phyloP scores from a whole-genome alignment of 116 monocot genomes.

The Cymodocea nodosa region DNA sequence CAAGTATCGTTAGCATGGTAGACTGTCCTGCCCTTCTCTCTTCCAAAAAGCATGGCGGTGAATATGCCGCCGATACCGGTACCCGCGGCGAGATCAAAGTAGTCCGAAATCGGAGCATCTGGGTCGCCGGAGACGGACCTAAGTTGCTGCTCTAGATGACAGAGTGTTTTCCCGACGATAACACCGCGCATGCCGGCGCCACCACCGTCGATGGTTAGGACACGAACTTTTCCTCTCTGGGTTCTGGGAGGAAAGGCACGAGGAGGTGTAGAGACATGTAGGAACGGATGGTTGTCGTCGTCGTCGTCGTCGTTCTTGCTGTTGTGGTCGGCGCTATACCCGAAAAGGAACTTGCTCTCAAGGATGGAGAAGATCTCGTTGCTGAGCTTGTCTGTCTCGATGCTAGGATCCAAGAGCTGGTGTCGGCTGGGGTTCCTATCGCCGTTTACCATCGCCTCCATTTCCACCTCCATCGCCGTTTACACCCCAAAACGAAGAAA shows the following conservation, averaged over 20 bases:
- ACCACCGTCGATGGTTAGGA: conserved; percentile 12
- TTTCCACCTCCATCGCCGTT: background rate
- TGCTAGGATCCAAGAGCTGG: conserved; percentile 21
- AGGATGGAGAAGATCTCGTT: conserved; percentile 82
- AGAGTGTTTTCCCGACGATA: conserved; percentile 44
- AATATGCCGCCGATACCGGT: conserved; percentile 72
- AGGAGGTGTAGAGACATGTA: background rate
- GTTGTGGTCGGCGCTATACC: conserved; percentile 11
- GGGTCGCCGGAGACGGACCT: conserved; percentile 43
- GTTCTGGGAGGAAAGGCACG: background rate
- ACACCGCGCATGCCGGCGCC: conserved; percentile 47
- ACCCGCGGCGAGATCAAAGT: conserved; percentile 71
- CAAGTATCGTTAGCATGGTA: conserved; percentile 57
- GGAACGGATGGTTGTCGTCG: background rate
- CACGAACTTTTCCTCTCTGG: conserved; percentile 6
- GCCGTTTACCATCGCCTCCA: background rate
- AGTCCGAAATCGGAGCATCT: conserved; percentile 49
- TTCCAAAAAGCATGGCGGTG: conserved; percentile 57
- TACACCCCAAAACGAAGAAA: too few species aligned
- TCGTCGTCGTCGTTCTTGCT: background rate
- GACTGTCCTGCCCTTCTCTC: conserved; percentile 8
- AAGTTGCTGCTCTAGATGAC: conserved; percentile 42
- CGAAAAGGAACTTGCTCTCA: conserved; percentile 57
- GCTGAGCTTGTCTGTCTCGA: conserved; percentile 61
- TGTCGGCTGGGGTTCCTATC: background rate